A percentile compares a stretch with the other conserved stretches of the same genome.
These are phyloP conservation scores for Microbotryum violaceum DNA, from an alignment of 1,284 basidiomycete species.

Conservation along the genomic window DNA sequence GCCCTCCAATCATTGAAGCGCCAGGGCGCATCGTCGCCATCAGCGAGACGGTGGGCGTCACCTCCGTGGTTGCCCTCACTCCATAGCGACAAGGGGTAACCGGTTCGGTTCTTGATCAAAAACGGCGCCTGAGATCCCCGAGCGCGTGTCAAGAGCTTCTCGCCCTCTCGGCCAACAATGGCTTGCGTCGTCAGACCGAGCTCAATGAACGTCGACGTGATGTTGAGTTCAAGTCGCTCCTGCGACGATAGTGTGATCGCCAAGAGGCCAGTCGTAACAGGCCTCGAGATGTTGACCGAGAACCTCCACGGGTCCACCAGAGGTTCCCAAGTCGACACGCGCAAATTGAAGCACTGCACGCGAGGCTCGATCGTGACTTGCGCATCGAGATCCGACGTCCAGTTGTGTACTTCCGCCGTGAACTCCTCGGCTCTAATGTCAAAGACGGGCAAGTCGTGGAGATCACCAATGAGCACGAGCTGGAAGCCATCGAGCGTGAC, in stretches of 20 bases:
- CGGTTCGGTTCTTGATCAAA: constrained; percentile 83
- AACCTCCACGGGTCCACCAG: constrained; percentile 96
- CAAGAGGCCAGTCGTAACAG: constrained; percentile 25
- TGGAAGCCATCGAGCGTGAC: constrained; percentile 83
- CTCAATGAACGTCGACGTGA: constrained; percentile 87
- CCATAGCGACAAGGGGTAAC: constrained; percentile 51
- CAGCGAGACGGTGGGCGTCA: constrained; percentile 42
- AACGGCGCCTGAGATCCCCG: constrained; percentile 89
- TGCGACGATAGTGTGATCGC: constrained; percentile 63
- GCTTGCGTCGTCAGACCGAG: constrained; percentile 67
- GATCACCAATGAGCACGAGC: constrained; percentile 85
- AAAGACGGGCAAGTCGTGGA: constrained; percentile 89
- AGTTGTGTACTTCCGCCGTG: constrained; percentile 75
- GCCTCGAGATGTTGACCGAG: constrained; percentile 51
- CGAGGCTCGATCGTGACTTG: constrained; percentile 69
- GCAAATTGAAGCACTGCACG: constrained; percentile 94
- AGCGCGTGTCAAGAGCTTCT: constrained; percentile 59
- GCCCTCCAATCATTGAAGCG: constrained; percentile 94
- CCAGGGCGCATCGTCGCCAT: constrained; percentile 83
- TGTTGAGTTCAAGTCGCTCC: constrained; percentile 82
- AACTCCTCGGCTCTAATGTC: constrained; percentile 84
- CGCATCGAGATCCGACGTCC: constrained; percentile 82
- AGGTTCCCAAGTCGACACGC: constrained; percentile 99
- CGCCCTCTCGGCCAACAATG: constrained; percentile 66
- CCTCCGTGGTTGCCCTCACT: constrained; percentile 32